Conservation (phyloP, 495 filamentous ascomycete species). For the Aspergillus mulundensis region DNA sequence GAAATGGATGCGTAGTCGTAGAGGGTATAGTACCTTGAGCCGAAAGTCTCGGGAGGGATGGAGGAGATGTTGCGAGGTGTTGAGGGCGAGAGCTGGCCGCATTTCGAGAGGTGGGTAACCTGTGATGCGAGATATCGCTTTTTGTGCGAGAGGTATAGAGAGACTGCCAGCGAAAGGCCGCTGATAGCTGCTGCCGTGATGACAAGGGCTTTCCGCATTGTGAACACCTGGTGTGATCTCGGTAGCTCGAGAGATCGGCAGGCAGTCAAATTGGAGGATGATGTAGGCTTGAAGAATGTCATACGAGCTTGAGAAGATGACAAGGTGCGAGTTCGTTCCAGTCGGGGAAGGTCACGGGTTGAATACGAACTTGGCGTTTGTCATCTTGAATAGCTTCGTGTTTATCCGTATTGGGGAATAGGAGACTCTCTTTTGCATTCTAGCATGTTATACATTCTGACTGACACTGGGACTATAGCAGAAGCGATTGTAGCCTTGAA, state of each 20-base stretch:
- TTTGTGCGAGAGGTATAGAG: neutral
- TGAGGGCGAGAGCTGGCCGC: conserved; percentile 5
- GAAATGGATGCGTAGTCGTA: conserved; percentile 25
- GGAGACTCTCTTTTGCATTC: neutral
- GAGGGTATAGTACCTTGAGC: conserved; percentile 19
- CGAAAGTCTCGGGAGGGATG: conserved; percentile 20
- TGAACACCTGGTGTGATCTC: neutral
- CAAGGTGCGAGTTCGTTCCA: neutral
- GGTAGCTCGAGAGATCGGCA: too few relatives aligned
- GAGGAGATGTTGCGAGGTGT: conserved; percentile 19
- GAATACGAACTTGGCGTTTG: conserved; percentile 6
- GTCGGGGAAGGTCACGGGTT: neutral
- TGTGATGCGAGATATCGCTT: neutral
- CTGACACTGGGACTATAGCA: too few relatives aligned
- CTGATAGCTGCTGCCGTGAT: neutral
- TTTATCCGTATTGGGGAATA: neutral
- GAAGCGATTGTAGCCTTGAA: too few relatives aligned
- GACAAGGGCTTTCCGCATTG: conserved; percentile 1
- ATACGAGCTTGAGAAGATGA: neutral
- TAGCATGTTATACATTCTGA: neutral
- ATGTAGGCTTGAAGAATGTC: neutral
- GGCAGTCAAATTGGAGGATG: too few relatives aligned
- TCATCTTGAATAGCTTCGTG: neutral
- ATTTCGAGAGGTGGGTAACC: neutral
- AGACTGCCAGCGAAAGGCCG: conserved; percentile 1